A percentile compares a stretch with the other conserved stretches of the same genome.
Evolutionary conservation across 805 yeast genomes (phyloP).

Genomic region (Candida fluviatilis): DNA sequence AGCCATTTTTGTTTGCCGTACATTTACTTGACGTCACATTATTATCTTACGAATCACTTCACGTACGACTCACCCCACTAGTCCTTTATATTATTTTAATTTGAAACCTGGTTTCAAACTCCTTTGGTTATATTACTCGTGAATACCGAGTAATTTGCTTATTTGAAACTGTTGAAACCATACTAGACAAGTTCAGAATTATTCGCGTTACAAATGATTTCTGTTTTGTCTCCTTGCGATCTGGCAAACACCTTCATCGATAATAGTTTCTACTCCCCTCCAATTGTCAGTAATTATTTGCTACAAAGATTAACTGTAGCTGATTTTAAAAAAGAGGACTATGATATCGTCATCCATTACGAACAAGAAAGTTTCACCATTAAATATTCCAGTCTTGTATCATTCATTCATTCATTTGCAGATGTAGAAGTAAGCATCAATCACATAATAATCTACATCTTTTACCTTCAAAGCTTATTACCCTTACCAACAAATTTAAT

Average conservation of each 20-base stretch:
- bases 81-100: too few relatives aligned
- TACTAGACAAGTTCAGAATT: too few relatives aligned
- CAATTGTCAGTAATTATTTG: background rate
- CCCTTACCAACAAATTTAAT: constrained; percentile 4
- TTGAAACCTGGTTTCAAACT: too few relatives aligned
- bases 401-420: background rate
- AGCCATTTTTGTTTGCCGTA: too few relatives aligned
- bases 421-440: constrained; percentile 12
- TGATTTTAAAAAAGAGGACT: background rate
- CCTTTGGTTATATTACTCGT: too few relatives aligned
- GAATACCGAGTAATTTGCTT: too few relatives aligned
- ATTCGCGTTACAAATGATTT: background rate
- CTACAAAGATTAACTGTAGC: background rate
- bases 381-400: background rate
- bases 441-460: constrained; percentile 18
- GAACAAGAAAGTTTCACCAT: background rate
- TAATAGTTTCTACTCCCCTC: background rate
- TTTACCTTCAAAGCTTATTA: constrained; percentile 9
- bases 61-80: too few relatives aligned
- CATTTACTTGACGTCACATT: too few relatives aligned
- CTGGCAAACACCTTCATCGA: background rate
- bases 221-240: background rate
- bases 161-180: too few relatives aligned
- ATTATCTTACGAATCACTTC: too few relatives aligned
- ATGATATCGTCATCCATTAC: background rate